Evolutionary conservation across 768 basidiomycete genomes (phyloP), one percentile per base, ranked within the genome.

Genomic region (Leccinum ochraceum): DNA sequence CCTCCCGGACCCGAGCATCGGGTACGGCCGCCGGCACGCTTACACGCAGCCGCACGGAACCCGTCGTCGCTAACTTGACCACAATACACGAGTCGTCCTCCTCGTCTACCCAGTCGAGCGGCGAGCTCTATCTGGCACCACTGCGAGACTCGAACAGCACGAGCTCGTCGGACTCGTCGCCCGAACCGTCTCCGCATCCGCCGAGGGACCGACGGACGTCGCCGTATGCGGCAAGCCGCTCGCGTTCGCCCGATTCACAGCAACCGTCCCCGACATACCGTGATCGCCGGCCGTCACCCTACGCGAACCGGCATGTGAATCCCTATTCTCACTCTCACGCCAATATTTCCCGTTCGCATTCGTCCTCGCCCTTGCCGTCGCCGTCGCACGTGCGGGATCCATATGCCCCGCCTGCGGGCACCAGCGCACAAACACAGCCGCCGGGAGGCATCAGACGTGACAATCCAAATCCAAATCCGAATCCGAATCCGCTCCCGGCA

Each of bases 1-100:
- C 70, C 42, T 60, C 70, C 8, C 59, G 65, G 1, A 14, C 65
- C 14, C 62, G 73, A 34, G 7, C 66, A 32, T 56, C 59, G 1
- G 61, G 39, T 11, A 39, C 26, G 14, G 7, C 57, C 5, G 51
- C 57, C 4, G 37, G 44, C 37, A 44, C 64, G 1, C 66, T 74
- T 32, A 56, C 58, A 10, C 72, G 73, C 14, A 74, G 67, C 50
- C 73, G 72, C 44, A 74, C 73, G 1, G 73, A 74, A 34, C 74
- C 73, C 2, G 30, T 61, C n/a, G 2, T 75, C 4, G 49, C 62
- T 5, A 66, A 68, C 46, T 58, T 74, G 34, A 57, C 66, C 13
- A 74, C 73, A 44, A 74, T 74, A 28, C 73, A 53, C 22, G 73
- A 74, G 39, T 59, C 42, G 44, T 59, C 42, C 10, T n/a, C 67